phyloP scores from a whole-genome alignment of 75 land plant genomes.

The Sequoiadendron giganteum region DNA sequence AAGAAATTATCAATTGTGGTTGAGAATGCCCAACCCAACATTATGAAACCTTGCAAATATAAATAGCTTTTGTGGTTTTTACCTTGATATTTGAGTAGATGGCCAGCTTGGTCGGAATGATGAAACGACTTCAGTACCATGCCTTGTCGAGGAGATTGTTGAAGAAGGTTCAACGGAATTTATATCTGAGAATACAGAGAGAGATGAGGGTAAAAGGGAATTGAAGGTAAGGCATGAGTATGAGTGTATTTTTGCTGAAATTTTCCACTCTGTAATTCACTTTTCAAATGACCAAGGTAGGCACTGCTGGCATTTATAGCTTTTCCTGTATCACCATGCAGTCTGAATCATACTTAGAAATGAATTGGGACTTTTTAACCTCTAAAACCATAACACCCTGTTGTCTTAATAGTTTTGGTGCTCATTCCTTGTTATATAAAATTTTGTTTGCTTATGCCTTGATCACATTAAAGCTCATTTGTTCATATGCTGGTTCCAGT shows the following conservation, averaged over 20 bases:
- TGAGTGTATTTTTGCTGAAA: neutral
- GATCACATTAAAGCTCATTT: neutral
- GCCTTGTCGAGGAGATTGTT: slow-evolving; percentile 27
- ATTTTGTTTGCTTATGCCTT: neutral
- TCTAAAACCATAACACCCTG: neutral
- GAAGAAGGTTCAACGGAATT: slow-evolving; percentile 15
- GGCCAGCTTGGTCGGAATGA: slow-evolving; percentile 72
- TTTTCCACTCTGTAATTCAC: too few relatives aligned
- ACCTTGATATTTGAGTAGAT: slow-evolving; percentile 71
- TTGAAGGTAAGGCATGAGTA: neutral
- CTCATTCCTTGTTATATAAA: neutral
- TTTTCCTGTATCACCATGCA: neutral
- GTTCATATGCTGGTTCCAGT: neutral
- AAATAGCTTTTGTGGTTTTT: neutral
- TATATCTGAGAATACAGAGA: neutral
- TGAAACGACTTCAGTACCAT: slow-evolving; percentile 32
- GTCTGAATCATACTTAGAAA: neutral
- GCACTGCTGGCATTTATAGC: too few relatives aligned
- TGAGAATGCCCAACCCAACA: neutral
- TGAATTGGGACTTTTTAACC: neutral
- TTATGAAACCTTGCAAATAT: neutral
- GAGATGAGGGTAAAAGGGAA: neutral
- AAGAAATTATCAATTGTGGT: neutral
- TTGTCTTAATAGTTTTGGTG: neutral
- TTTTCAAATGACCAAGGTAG: neutral